Percentiles rank a stretch among this genome's conserved stretches.
phyloP scores from a whole-genome alignment of 2,329 filamentous ascomycete species.

The Botrytis aclada region DNA sequence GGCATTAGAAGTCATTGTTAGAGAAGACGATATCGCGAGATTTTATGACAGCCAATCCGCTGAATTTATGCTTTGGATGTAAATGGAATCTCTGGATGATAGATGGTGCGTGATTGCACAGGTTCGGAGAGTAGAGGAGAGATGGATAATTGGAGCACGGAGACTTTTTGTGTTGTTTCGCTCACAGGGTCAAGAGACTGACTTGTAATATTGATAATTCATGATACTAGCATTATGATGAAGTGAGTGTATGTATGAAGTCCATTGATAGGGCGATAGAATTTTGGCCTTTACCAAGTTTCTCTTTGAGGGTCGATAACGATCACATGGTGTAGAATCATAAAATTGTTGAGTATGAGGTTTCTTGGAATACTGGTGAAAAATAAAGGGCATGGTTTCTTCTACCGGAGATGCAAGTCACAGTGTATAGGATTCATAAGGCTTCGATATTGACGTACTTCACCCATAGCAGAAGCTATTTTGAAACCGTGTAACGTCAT shows the following conservation, averaged over 20 bases:
- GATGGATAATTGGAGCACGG: neutral
- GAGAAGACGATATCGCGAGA: no score
- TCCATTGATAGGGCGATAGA: neutral
- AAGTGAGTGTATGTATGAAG: neutral
- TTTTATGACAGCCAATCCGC: no score
- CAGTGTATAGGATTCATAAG: neutral
- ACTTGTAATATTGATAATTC: neutral
- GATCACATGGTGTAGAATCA: neutral
- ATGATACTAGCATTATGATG: neutral
- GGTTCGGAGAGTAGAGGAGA: fast-evolving
- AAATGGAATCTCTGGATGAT: neutral
- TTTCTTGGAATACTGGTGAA: neutral
- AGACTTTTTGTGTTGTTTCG: neutral
- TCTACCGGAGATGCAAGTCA: neutral
- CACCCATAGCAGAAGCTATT: no score
- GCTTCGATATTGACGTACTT: no score
- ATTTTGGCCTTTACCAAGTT: neutral
- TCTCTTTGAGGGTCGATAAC: neutral
- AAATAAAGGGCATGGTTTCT: neutral
- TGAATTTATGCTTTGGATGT: neutral
- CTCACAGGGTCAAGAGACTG: neutral
- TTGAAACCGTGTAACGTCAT: neutral
- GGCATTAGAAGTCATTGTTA: no score
- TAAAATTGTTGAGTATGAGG: neutral
- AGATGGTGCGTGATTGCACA: neutral